These are phyloP conservation scores for Penicillium palitans DNA, from an alignment of 2,329 filamentous ascomycete species.

Conservation along the genomic window DNA sequence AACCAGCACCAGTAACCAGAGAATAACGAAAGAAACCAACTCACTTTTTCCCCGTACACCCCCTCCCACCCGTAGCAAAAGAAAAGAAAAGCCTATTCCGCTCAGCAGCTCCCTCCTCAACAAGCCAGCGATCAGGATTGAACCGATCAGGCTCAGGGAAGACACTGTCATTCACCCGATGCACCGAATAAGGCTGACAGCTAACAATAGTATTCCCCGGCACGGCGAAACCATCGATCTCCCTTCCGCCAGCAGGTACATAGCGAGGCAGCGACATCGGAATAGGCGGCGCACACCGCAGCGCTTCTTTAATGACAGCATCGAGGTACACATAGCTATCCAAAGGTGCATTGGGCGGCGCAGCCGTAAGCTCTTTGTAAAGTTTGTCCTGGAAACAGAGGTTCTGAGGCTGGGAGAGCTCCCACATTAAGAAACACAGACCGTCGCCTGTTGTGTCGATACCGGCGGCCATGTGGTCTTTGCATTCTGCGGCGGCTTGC, in stretches of 20 bases:
- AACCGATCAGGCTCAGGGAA: slow-evolving; percentile 36
- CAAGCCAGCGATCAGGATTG: slow-evolving; percentile 37
- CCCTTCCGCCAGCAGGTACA: slow-evolving; percentile 40
- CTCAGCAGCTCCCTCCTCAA: slow-evolving; percentile 33
- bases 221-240: slow-evolving; percentile 40
- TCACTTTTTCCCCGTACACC: slow-evolving; percentile 59
- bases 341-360: slow-evolving; percentile 39
- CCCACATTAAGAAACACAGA: slow-evolving; percentile 70
- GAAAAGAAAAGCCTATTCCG: slow-evolving; percentile 63
- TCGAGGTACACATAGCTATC: slow-evolving; percentile 58
- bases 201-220: slow-evolving; percentile 41
- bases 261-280: slow-evolving; percentile 54
- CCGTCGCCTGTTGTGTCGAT: slow-evolving; percentile 72
- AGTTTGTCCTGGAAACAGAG: slow-evolving; percentile 54
- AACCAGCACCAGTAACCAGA: slow-evolving; percentile 3
- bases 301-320: slow-evolving; percentile 62
- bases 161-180: slow-evolving; percentile 30
- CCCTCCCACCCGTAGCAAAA: slow-evolving; percentile 65
- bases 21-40: slow-evolving; percentile 32
- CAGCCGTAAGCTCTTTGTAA: slow-evolving; percentile 52
- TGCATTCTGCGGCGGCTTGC: slow-evolving; percentile 66
- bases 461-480: slow-evolving; percentile 70
- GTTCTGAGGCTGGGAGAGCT: slow-evolving; percentile 63
- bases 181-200: slow-evolving; percentile 42
- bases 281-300: slow-evolving; percentile 58